Conservation (phyloP, 2,329 filamentous ascomycete genomes). For the Aspergillus awamori region DNA sequence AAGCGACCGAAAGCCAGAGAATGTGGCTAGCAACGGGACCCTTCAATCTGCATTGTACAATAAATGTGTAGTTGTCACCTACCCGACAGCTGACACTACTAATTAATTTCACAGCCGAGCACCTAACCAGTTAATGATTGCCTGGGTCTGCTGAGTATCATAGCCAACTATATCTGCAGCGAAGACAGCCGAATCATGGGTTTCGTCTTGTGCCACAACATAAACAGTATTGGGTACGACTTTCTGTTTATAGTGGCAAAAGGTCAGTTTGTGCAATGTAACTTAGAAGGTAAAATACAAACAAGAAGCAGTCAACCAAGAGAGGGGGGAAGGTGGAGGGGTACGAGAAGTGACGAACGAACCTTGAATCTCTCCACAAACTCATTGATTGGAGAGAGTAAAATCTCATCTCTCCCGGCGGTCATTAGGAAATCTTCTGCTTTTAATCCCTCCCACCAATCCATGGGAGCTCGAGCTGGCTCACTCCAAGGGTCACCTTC, state of each 20-base stretch:
- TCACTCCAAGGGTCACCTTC: conserved; percentile 55
- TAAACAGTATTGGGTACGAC: conserved; percentile 33
- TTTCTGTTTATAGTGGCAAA: conserved; percentile 21
- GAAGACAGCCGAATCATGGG: conserved; percentile 35
- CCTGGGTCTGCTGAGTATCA: conserved; percentile 31
- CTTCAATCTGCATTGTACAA: neutral
- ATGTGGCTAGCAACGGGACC: neutral
- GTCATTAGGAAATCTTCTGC: conserved; percentile 55
- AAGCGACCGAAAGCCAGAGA: too few species aligned
- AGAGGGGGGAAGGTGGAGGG: too few species aligned
- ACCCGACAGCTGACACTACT: neutral
- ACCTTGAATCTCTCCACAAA: conserved; percentile 40
- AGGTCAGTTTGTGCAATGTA: too few species aligned
- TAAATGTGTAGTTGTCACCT: neutral
- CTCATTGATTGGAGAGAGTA: conserved; percentile 44
- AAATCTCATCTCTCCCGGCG: conserved; percentile 57
- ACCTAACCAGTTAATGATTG: conserved; percentile 34
- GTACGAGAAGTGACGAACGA: conserved; percentile 4
- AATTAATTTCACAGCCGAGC: conserved; percentile 26
- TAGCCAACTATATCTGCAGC: conserved; percentile 22
- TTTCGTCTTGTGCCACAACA: conserved; percentile 33
- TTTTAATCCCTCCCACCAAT: conserved; percentile 57
- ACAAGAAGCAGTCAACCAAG: too few species aligned
- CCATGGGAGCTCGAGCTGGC: conserved; percentile 48
- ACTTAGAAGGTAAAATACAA: too few species aligned